Evolutionary conservation across 2,329 filamentous ascomycete genomes (phyloP), one percentile per base, ranked within the genome.

Genomic region (Exophiala oligosperma): DNA sequence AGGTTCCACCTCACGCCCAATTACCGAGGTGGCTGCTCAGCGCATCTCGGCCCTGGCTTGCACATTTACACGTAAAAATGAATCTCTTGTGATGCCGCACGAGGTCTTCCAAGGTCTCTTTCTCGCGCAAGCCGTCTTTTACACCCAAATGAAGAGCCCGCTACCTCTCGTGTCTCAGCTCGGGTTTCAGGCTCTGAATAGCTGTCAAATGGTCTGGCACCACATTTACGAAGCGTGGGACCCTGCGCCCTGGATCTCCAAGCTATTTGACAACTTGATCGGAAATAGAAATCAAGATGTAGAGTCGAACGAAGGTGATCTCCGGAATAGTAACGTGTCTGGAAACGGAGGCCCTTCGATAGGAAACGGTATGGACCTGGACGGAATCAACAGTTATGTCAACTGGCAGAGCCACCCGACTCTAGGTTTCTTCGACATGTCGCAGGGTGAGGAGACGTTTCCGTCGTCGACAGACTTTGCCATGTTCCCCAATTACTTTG

Each of bases 71-170:
- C 44, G 46, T 29, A 50, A 46, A 35, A 35, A 35, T 35, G 32
- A 35, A 35, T 35, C 32, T 35, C 41, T 53, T n/a, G 12, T 37
- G 17, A 54, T 58, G 56, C 56, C 51, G 12, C 56, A 58, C 26
- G 56, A 58, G 28, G 35, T 48, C 8, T 58, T 58, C 50, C 49
- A 46, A 47, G 56, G 49, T 17, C 51, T 58, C 21, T 58, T 58
- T 29, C 24, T 54, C 40, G 56, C 56, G 5, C 37, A 58, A 44
- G 56, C 46, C 29, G 56, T 58, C 49, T 53, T 54, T 23, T 58
- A 52, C 35, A 43, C 56, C 17, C 49, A 54, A 14, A 54, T 49
- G 43, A 56, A 56, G 53, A 56, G 53, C 46, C 44, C 35, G 32
- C 37, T 24, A 9, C 53, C 37, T 5, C 23, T 49, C 7, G 24